Evolutionary conservation across 2,329 filamentous ascomycete genomes (phyloP).

Genomic region (Calycina marina): DNA sequence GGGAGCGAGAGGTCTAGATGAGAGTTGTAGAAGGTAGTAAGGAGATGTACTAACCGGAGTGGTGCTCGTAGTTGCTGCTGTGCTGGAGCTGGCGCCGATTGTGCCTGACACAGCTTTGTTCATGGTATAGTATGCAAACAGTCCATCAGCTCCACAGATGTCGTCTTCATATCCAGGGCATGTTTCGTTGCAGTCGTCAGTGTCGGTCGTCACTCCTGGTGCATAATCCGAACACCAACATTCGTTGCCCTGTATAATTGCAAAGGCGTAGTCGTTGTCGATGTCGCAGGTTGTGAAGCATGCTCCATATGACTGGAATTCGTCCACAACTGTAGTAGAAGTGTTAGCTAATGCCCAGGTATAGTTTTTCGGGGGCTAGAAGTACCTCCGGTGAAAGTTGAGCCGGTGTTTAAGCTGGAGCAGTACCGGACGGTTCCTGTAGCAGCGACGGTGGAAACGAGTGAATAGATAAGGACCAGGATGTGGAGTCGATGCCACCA

Average conservation of each 20-base stretch:
- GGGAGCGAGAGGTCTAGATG: background rate
- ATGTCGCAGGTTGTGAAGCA: constrained; percentile 52
- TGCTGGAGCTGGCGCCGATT: constrained; percentile 10
- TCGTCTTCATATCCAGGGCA: constrained; percentile 60
- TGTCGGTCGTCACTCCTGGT: constrained; percentile 31
- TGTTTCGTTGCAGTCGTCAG: constrained; percentile 32
- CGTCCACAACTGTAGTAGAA: too few relatives aligned
- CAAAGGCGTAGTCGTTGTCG: constrained; percentile 47
- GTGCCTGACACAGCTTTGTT: constrained; percentile 42
- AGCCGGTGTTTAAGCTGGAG: constrained; percentile 1
- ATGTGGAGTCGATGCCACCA: background rate
- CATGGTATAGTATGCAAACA: constrained; percentile 55
- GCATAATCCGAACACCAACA: constrained; percentile 67
- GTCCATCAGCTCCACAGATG: constrained; percentile 44
- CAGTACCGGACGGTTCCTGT: background rate
- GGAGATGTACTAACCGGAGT: constrained; percentile 16
- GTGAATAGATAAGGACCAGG: background rate
- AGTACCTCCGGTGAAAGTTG: too few relatives aligned
- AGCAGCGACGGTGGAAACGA: background rate
- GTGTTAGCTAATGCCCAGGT: too few relatives aligned
- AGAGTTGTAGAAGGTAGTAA: too few relatives aligned
- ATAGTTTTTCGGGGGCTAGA: too few relatives aligned
- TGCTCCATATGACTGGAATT: constrained; percentile 56
- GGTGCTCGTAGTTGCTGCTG: constrained; percentile 10
- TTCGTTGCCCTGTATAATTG: constrained; percentile 45